Evolutionary conservation across 2,329 filamentous ascomycete genomes (phyloP), one percentile per base, ranked within the genome.

Genomic region (Neoascochyta sp.): DNA sequence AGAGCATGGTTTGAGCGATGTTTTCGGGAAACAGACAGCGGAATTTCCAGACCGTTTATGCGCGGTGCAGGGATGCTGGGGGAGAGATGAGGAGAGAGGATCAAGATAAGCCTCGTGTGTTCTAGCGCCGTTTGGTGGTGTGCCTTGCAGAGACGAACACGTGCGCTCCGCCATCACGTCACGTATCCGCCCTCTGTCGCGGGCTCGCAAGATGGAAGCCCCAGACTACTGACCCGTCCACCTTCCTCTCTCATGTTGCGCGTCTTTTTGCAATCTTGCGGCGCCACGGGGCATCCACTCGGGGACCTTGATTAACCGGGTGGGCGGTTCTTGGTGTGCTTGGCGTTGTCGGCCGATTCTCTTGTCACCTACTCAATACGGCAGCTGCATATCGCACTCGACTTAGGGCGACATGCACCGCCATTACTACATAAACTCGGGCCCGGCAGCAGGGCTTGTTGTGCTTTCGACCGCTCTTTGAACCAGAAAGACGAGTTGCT

Each of bases 351-450:
- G 41, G 33, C 41, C 42, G 41, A 39, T 31, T 35, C 43, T 41
- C 52, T 58, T 55, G 50, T 46, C 53, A 57, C 57, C 57, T 62
- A 43, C 57, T 55, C 35, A 20, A 60, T 55, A 27, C 27, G 57
- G 57, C 47, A 62, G 47, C 47, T 57, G 41, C 32, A 29, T 49
- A 44, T 42, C 40, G 36, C 31, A 32, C 41, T 36, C 46, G 40
- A 47, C 33, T 50, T 45, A 39, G 44, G 28, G 24, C 33, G 30
- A 45, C 37, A 45, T 45, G 43, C 39, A 29, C 34, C 23, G 36
- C 50, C 27, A 37, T 27, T 24, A 34, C 21, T 41, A 50, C 34
- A 48, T 54, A 54, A 52, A 45, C 25, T 21, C 22, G 20, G 17
- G 26, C 21, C 13, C 18, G 15, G 25, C 32, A 27, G 30, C 30